A percentile compares a stretch with the other conserved stretches of the same genome.
These are phyloP conservation scores for Vitellaria paradoxa DNA, from an alignment of 179 eudicot genomes.

Conservation along the genomic window DNA sequence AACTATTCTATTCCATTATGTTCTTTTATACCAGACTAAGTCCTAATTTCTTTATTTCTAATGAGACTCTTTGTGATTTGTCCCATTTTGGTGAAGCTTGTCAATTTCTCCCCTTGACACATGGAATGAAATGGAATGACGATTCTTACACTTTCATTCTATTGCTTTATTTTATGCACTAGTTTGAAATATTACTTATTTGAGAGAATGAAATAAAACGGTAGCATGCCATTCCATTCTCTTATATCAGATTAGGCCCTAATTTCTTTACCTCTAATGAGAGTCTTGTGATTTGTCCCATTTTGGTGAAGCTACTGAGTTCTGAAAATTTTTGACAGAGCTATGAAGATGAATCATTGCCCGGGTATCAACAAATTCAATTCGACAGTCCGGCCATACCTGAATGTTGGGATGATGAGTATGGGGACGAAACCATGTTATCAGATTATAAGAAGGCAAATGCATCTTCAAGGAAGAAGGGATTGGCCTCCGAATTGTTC, in stretches of 20 bases:
- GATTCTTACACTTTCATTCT: too few species aligned
- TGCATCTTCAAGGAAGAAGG: conserved; percentile 45
- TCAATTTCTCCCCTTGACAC: too few species aligned
- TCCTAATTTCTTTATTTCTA: neutral
- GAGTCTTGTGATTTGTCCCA: neutral
- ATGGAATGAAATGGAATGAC: too few species aligned
- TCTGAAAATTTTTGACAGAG: conserved; percentile 38
- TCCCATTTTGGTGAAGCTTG: neutral
- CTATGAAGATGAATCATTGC: conserved; percentile 76
- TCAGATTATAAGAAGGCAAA: conserved; percentile 33
- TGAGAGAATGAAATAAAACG: too few species aligned
- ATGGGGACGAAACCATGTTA: conserved; percentile 21
- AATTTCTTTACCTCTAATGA: neutral
- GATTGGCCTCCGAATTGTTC: conserved; percentile 30
- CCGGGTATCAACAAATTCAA: conserved; percentile 56
- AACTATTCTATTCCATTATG: too few species aligned
- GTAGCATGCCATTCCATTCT: too few species aligned
- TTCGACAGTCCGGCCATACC: conserved; percentile 42
- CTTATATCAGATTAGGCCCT: too few species aligned
- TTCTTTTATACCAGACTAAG: too few species aligned
- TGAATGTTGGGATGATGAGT: conserved; percentile 57
- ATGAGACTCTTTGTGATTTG: neutral
- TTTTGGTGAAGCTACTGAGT: neutral
- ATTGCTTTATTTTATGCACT: too few species aligned
- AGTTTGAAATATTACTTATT: too few species aligned